Evolutionary conservation across 2,329 filamentous ascomycete genomes (phyloP).

Genomic region (Xylariaceae sp.): DNA sequence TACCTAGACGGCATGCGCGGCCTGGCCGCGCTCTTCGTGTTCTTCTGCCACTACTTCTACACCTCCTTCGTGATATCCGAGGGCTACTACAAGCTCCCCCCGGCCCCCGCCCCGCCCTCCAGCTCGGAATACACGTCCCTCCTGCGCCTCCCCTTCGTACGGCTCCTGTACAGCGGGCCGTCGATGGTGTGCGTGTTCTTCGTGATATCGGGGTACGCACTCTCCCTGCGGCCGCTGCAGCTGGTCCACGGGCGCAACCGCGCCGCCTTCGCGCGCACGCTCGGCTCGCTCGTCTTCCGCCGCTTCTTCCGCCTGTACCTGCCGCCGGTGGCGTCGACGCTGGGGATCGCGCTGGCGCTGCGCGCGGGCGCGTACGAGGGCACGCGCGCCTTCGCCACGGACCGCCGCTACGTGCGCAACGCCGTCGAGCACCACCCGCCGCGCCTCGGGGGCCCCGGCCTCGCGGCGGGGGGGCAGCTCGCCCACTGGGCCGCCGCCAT

Average conservation of each 20-base stretch:
- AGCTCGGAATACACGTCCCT: constrained; percentile 48
- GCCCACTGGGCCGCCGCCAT: constrained; percentile 55
- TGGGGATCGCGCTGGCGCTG: constrained; percentile 52
- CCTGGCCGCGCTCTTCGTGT: constrained; percentile 60
- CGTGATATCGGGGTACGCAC: constrained; percentile 66
- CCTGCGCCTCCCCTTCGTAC: constrained; percentile 59
- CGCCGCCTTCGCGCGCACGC: constrained; percentile 47
- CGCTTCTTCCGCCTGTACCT: constrained; percentile 58
- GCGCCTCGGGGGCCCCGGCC: too few species aligned
- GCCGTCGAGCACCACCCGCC: constrained; percentile 55
- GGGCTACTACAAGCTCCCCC: constrained; percentile 42
- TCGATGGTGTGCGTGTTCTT: constrained; percentile 67
- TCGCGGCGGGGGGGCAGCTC: too few species aligned
- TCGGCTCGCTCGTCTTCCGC: constrained; percentile 59
- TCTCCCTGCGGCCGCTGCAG: constrained; percentile 60
- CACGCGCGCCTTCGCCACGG: constrained; percentile 53
- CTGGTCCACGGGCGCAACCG: constrained; percentile 45
- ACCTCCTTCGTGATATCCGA: constrained; percentile 58
- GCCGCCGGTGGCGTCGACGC: constrained; percentile 56
- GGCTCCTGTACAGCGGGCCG: constrained; percentile 60
- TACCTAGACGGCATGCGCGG: constrained; percentile 66
- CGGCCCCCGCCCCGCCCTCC: constrained; percentile 9
- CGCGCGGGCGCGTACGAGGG: constrained; percentile 55
- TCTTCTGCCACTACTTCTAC: constrained; percentile 63
- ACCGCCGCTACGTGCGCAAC: constrained; percentile 53